phyloP scores from a whole-genome alignment of 225 moss, liverwort and hornwort species.

The Polytrichum formosum region DNA sequence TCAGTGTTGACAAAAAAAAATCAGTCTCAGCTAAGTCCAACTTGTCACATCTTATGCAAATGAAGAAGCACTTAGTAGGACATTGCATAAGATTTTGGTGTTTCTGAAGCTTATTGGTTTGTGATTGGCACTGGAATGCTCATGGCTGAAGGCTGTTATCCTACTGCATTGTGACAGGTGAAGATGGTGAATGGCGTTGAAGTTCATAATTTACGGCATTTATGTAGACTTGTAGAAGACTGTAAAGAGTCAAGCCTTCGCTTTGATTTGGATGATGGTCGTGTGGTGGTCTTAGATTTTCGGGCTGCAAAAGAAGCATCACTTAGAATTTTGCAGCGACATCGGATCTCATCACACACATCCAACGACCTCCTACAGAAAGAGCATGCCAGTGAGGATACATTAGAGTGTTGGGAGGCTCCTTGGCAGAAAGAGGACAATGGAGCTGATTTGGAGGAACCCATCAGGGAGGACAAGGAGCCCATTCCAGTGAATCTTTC shows the following conservation, averaged over 20 bases:
- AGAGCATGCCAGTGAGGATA: conserved; percentile 26
- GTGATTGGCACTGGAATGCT: too few relatives aligned
- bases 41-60: too few relatives aligned
- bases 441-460: conserved; percentile 35
- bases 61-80: too few relatives aligned
- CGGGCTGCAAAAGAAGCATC: conserved; percentile 80
- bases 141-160: too few relatives aligned
- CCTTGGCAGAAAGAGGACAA: conserved; percentile 34
- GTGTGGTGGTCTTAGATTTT: conserved; percentile 71
- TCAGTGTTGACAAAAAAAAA: too few relatives aligned
- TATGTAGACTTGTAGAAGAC: conserved; percentile 73
- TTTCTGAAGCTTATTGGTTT: too few relatives aligned
- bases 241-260: conserved; percentile 58
- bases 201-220: conserved; percentile 78
- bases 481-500: conserved; percentile 35
- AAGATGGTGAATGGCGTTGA: conserved; percentile 82
- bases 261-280: conserved; percentile 61
- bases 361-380: conserved; percentile 76
- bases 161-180: conserved; percentile 43
- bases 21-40: too few relatives aligned
- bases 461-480: conserved; percentile 19
- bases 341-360: conserved; percentile 78
- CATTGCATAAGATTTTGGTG: too few relatives aligned
- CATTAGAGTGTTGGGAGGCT: conserved; percentile 48
- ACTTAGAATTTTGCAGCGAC: conserved; percentile 68